Conservation (phyloP, 73 alveolate genomes). For the Tetrahymena elliotti region DNA sequence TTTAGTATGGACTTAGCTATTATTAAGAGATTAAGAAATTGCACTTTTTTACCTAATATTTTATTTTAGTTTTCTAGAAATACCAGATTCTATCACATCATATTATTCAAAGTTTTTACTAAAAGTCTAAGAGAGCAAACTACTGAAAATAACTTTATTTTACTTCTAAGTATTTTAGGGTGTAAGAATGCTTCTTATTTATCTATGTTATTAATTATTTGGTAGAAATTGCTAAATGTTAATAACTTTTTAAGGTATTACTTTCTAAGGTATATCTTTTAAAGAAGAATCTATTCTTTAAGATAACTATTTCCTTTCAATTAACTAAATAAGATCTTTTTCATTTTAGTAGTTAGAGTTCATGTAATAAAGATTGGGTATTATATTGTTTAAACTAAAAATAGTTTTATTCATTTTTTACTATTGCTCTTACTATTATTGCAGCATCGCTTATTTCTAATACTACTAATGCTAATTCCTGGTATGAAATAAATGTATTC, state of each 20-base stretch:
- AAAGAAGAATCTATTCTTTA: not conserved
- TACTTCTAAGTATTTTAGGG: not conserved
- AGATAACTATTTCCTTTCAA: not conserved
- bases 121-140: not conserved
- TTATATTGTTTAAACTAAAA: too few species aligned
- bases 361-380: not conserved
- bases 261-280: not conserved
- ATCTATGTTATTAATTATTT: not conserved
- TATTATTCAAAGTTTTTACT: not conserved
- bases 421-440: not conserved
- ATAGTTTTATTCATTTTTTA: not conserved
- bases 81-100: not conserved
- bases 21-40: not conserved
- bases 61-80: not conserved
- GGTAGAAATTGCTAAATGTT: not conserved
- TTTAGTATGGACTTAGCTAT: not conserved
- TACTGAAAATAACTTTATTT: not conserved
- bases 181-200: not conserved
- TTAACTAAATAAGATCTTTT: not conserved
- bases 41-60: not conserved
- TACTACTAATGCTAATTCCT: too few species aligned
- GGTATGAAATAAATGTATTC: not conserved
- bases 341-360: not conserved
- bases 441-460: not conserved
- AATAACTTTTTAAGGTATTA: not conserved